phyloP scores from a whole-genome alignment of 306 rosid species.

The Parietaria judaica region DNA sequence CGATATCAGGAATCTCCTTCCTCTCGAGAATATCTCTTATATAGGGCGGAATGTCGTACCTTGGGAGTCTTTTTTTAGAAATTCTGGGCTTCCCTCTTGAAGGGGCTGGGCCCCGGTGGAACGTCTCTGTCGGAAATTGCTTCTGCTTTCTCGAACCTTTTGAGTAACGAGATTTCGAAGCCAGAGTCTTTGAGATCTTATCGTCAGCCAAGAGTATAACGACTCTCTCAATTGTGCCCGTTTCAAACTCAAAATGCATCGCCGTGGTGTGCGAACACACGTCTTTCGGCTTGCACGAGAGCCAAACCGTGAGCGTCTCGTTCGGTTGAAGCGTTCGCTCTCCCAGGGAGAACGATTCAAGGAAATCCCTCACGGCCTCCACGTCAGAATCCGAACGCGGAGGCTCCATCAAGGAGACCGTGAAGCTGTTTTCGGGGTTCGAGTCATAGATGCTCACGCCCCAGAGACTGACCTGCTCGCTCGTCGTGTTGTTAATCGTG shows the following conservation, averaged over 20 bases:
- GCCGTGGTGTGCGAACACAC: conserved; percentile 59
- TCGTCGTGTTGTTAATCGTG: conserved; percentile 59
- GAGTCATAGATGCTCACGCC: conserved; percentile 68
- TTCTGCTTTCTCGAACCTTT: conserved; percentile 43
- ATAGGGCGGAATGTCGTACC: conserved; percentile 51
- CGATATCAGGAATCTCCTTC: conserved; percentile 42
- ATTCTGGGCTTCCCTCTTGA: conserved; percentile 9
- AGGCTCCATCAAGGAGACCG: conserved; percentile 73
- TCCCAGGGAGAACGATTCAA: conserved; percentile 58
- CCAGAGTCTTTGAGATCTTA: conserved; percentile 64
- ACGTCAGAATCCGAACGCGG: conserved; percentile 33
- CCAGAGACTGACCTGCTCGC: conserved; percentile 66
- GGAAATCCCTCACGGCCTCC: conserved; percentile 27
- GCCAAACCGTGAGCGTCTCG: conserved; percentile 59
- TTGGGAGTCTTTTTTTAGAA: conserved; percentile 53
- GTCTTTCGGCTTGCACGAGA: conserved; percentile 82
- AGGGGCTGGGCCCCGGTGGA: conserved; percentile 45
- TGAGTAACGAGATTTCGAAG: conserved; percentile 49
- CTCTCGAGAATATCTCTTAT: conserved; percentile 43
- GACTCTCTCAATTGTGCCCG: conserved; percentile 55
- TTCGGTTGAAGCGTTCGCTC: conserved; percentile 78
- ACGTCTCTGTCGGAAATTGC: conserved; percentile 31
- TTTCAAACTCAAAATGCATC: conserved; percentile 69
- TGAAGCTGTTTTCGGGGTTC: conserved; percentile 61
- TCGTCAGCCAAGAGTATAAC: conserved; percentile 80